phyloP scores from a whole-genome alignment of 2,329 filamentous ascomycete genomes.

The Cladosporium sp. region DNA sequence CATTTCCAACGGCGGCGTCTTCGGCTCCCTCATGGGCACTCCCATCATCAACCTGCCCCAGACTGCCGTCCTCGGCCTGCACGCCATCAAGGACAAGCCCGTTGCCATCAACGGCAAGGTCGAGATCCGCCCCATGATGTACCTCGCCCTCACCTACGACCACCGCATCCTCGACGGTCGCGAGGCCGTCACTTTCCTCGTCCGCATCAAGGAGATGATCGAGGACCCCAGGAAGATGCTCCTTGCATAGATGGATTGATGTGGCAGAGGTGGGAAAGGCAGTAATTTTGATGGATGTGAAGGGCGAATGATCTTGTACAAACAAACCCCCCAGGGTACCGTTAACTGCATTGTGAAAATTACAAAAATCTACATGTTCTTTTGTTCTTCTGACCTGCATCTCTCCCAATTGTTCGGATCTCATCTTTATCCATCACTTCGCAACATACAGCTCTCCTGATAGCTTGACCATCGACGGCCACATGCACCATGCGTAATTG shows the following conservation, averaged over 20 bases:
- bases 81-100: conserved; percentile 93
- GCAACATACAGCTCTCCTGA: too few relatives aligned
- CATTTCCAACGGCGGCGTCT: conserved; percentile 94
- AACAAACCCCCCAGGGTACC: neutral
- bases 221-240: conserved; percentile 94
- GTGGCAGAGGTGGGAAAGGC: too few relatives aligned
- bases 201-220: conserved; percentile 96
- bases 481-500: too few relatives aligned
- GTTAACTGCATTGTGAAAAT: too few relatives aligned
- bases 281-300: neutral
- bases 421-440: too few relatives aligned
- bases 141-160: conserved; percentile 94
- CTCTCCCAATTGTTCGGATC: too few relatives aligned
- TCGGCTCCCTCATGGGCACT: conserved; percentile 94
- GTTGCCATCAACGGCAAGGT: conserved; percentile 89
- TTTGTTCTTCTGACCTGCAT: neutral
- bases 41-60: conserved; percentile 98
- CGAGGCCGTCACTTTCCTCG: conserved; percentile 92
- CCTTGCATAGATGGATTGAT: conserved; percentile 38
- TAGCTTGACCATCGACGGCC: too few relatives aligned
- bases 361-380: neutral
- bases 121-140: conserved; percentile 98
- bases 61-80: conserved; percentile 82
- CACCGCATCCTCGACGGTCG: conserved; percentile 92
- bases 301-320: neutral